Evolutionary conservation across 495 filamentous ascomycete species (phyloP).

Genomic region (Wilcoxina mikolae): DNA sequence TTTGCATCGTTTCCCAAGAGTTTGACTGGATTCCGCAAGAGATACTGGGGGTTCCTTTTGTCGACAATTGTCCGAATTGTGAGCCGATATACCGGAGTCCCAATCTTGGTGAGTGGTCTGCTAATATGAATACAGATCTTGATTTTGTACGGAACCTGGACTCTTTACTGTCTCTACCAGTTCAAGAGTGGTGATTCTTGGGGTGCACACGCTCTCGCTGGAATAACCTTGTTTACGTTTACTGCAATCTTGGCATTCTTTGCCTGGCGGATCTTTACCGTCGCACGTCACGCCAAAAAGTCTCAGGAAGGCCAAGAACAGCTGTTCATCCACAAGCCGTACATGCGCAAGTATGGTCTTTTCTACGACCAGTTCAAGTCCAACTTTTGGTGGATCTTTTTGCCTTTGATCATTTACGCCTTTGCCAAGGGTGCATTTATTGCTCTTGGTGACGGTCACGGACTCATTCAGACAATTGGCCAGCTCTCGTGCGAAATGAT

Average conservation of each 20-base stretch:
- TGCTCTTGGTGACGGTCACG: constrained; percentile 75
- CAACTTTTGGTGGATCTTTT: constrained; percentile 91
- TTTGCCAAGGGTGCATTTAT: constrained; percentile 80
- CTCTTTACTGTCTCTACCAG: constrained; percentile 89
- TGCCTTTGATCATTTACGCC: constrained; percentile 83
- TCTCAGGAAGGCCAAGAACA: constrained; percentile 19
- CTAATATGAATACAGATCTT: constrained; percentile 42
- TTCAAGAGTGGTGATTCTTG: constrained; percentile 89
- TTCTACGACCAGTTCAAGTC: constrained; percentile 95
- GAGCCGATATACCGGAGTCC: constrained; percentile 1
- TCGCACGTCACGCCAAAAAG: constrained; percentile 65
- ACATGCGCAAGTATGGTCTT: constrained; percentile 87
- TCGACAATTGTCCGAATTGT: constrained; percentile 71
- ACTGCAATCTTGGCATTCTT: constrained; percentile 67
- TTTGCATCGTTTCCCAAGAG: constrained; percentile 75
- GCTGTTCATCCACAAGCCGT: constrained; percentile 77
- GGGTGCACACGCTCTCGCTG: constrained; percentile 79
- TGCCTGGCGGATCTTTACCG: constrained; percentile 61
- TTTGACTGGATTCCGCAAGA: constrained; percentile 72
- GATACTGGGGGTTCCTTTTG: constrained; percentile 84
- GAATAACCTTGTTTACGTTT: constrained; percentile 62
- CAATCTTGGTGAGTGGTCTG: neutral
- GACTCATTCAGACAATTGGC: constrained; percentile 60
- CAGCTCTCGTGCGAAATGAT: constrained; percentile 66
- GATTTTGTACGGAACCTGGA: constrained; percentile 87